Base-by-base conservation (phyloP, 139 green algal species). In the Chlamydomonas incerta region DNA sequence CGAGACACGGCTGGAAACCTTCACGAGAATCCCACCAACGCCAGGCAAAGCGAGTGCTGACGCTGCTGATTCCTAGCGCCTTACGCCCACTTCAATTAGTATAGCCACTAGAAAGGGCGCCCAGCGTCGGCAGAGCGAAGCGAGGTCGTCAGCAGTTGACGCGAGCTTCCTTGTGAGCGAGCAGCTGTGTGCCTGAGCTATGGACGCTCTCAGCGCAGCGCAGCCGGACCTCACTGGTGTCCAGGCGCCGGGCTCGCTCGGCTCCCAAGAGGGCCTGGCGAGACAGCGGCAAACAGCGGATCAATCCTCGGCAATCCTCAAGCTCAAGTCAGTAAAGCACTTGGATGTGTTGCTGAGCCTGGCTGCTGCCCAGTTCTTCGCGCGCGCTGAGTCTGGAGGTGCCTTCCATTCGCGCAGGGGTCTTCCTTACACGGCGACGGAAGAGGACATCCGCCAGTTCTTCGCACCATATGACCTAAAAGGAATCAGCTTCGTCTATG, bases 381-480 rank as follows among this genome's bases (percentile, higher is more conserved):
- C 24, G 70, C 41, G 41, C 23, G 57, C 20, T 71, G 35, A 74
- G 6, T 17, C 23, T 52, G 35, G 10, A 5, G 37, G 24, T 23
- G 26, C 28, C 10, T 11, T 33, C 3, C 63, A 35, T 37, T 13
- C 17, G 55, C 24, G 63, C 79, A 85, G 66, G 66, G 80, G 80
- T 0, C 75, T 91, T 33, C 89, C 91, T 26, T 93, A 94, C 58
- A 80, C 87, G 34, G 87, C 87, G 0, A 87, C 71, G 47, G 86
- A 93, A 77, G 67, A 85, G 8, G 77, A 95, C 35, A 88, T 95
- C 17, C 69, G 81, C 18, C 60, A 91, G 9, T 95, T 95, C 74
- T 95, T 95, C 52, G 29, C 50, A 21, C 88, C 74, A 6, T 95
- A 83, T 66, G 66, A 86, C 33, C 69, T 95, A 2, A 87, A 85